These are phyloP conservation scores for Penicillium sp. DNA, from an alignment of 2,329 filamentous ascomycete genomes.

Conservation along the genomic window DNA sequence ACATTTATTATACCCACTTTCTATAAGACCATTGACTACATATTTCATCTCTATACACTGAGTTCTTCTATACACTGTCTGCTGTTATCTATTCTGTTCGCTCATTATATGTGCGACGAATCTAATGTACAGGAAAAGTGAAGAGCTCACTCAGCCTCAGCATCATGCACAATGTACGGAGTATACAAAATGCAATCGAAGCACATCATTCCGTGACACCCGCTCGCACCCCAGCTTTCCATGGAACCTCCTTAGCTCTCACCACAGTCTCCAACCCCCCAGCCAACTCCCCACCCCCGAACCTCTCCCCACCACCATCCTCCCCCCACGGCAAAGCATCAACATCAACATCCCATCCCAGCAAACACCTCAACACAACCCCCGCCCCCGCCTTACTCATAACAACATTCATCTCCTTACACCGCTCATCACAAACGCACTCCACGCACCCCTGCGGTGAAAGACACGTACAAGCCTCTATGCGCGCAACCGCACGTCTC, in stretches of 20 bases:
- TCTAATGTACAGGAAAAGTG: no score
- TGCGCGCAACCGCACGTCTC: conserved; percentile 71
- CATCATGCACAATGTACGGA: no score
- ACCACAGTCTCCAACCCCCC: conserved; percentile 82
- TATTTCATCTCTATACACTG: not conserved
- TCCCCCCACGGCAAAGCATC: conserved; percentile 84
- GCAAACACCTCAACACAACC: conserved; percentile 75
- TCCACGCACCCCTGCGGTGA: conserved; percentile 75
- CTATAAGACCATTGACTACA: conserved; percentile 1
- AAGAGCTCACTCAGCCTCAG: no score
- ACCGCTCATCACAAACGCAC: conserved; percentile 83
- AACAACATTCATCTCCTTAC: conserved; percentile 83
- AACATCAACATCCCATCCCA: conserved; percentile 77
- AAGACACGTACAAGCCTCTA: conserved; percentile 74
- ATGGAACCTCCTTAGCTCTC: conserved; percentile 65
- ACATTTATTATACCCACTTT: conserved; percentile 26
- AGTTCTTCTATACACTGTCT: not conserved
- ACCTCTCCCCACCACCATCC: conserved; percentile 72
- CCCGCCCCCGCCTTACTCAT: conserved; percentile 89
- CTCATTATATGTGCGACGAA: no score
- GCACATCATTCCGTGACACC: not conserved
- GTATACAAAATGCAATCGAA: not conserved
- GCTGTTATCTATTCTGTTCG: not conserved
- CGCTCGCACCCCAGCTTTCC: conserved; percentile 23
- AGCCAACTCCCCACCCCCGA: conserved; percentile 54